Percentiles rank a stretch among this genome's conserved stretches.
phyloP scores from a whole-genome alignment of 768 basidiomycete species.

The Boletus fagicola region DNA sequence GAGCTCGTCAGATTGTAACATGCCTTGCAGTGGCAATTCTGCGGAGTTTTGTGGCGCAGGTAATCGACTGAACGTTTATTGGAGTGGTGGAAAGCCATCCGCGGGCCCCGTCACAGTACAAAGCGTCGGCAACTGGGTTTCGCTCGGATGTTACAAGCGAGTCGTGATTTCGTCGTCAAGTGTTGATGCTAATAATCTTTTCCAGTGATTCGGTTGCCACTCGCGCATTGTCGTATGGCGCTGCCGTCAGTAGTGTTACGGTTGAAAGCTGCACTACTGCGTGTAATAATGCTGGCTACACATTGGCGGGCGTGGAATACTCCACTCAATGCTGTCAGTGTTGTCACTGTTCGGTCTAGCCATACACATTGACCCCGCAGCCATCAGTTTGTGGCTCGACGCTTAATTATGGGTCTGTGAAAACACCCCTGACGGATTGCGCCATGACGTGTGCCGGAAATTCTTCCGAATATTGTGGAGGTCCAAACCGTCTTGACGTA shows the following conservation, averaged over 20 bases:
- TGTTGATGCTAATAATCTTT: background rate
- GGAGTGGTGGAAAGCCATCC: conserved; percentile 48
- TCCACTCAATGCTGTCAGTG: conserved; percentile 49
- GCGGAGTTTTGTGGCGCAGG: conserved; percentile 61
- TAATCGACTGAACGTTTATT: conserved; percentile 59
- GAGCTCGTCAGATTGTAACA: conserved; percentile 54
- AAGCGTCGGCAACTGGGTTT: conserved; percentile 61
- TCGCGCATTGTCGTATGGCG: conserved; percentile 34
- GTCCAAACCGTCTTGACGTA: conserved; percentile 48
- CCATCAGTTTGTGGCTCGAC: conserved; percentile 31
- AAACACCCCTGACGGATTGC: conserved; percentile 52
- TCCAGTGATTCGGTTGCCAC: conserved; percentile 34
- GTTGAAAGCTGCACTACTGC: conserved; percentile 49
- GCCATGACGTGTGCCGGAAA: conserved; percentile 31
- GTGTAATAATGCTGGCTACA: conserved; percentile 42
- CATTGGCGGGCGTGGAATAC: conserved; percentile 46
- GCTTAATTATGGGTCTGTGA: conserved; percentile 24
- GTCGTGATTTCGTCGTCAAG: conserved; percentile 5
- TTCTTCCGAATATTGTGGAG: conserved; percentile 64
- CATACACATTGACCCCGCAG: conserved; percentile 41
- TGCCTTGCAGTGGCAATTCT: conserved; percentile 58
- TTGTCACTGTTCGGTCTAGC: conserved; percentile 20
- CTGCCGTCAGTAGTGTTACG: conserved; percentile 42
- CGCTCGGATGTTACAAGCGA: conserved; percentile 75
- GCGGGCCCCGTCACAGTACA: conserved; percentile 37